A percentile compares a stretch with the other conserved stretches of the same genome.
These are phyloP conservation scores for Heliamphora pulchella DNA, from an alignment of 179 eudicot genomes.

Conservation along the genomic window DNA sequence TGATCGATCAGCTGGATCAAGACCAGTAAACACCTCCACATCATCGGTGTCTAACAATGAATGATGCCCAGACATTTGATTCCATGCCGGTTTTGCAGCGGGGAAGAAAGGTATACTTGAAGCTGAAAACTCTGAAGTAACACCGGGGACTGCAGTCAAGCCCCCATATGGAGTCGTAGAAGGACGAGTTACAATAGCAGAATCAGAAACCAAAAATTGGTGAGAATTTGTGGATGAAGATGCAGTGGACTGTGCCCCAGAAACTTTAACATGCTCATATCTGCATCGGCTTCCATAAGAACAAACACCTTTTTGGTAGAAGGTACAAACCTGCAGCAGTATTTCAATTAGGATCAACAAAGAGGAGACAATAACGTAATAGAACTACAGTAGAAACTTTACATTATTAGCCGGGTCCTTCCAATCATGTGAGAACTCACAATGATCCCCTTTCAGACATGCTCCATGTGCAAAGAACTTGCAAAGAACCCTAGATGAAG, in stretches of 20 bases:
- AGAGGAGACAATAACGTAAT: neutral
- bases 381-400: slow-evolving; percentile 17
- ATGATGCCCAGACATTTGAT: slow-evolving; percentile 23
- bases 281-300: slow-evolving; percentile 79
- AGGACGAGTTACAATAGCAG: slow-evolving; percentile 20
- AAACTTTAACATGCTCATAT: slow-evolving; percentile 74
- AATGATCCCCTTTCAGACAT: slow-evolving; percentile 81
- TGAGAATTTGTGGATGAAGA: slow-evolving; percentile 44
- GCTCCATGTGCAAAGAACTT: slow-evolving; percentile 87
- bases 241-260: slow-evolving; percentile 38
- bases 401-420: slow-evolving; percentile 75
- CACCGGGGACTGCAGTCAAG: slow-evolving; percentile 26
- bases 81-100: slow-evolving; percentile 38
- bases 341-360: slow-evolving; percentile 16
- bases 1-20: slow-evolving; percentile 46
- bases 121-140: slow-evolving; percentile 37
- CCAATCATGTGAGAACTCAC: slow-evolving; percentile 91
- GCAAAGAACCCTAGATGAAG: slow-evolving; percentile 56
- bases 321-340: slow-evolving; percentile 61
- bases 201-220: slow-evolving; percentile 19
- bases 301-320: slow-evolving; percentile 84
- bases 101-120: slow-evolving; percentile 31
- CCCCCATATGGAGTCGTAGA: slow-evolving; percentile 23
- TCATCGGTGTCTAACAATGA: slow-evolving; percentile 29
- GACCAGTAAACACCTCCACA: slow-evolving; percentile 28